Percentiles rank a stretch among this genome's conserved stretches.
These are phyloP conservation scores for Eucalyptus tenuipes DNA, from an alignment of 345 rosid genomes.

Conservation along the genomic window DNA sequence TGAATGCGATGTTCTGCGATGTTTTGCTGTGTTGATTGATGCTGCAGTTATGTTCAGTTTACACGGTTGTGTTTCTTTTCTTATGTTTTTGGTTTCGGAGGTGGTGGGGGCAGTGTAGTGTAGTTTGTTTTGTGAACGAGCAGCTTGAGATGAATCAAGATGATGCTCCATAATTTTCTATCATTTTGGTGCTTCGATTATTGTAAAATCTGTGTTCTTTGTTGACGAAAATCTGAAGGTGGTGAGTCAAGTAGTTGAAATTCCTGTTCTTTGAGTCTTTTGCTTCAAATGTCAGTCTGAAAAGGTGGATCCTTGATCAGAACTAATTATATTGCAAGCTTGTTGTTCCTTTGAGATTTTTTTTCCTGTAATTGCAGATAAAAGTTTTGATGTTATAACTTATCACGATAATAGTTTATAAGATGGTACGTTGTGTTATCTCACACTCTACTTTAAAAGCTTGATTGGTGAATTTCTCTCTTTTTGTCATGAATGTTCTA, in stretches of 20 bases:
- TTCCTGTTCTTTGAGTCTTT: not conserved
- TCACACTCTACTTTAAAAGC: not conserved
- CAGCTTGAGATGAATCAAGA: not conserved
- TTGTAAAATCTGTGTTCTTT: not conserved
- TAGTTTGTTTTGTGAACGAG: not conserved
- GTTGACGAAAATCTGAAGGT: not conserved
- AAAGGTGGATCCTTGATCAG: not conserved
- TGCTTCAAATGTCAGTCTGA: not conserved
- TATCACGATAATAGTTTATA: not conserved
- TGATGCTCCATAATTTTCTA: not conserved
- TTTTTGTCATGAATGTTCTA: constrained; percentile 5
- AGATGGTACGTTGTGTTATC: not conserved
- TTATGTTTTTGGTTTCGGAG: not conserved
- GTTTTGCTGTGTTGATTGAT: not conserved
- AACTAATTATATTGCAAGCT: not conserved
- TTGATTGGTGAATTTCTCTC: not conserved
- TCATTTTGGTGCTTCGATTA: not conserved
- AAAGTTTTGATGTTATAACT: not conserved
- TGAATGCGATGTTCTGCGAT: not conserved
- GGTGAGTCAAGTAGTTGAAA: not conserved
- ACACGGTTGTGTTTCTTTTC: not conserved
- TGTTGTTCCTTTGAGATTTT: not conserved
- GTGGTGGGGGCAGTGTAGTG: not conserved
- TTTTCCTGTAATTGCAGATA: not conserved
- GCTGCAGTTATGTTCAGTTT: not conserved